Evolutionary conservation across 2,329 filamentous ascomycete species (phyloP), one percentile per base, ranked within the genome.

Genomic region (Nemania diffusa): DNA sequence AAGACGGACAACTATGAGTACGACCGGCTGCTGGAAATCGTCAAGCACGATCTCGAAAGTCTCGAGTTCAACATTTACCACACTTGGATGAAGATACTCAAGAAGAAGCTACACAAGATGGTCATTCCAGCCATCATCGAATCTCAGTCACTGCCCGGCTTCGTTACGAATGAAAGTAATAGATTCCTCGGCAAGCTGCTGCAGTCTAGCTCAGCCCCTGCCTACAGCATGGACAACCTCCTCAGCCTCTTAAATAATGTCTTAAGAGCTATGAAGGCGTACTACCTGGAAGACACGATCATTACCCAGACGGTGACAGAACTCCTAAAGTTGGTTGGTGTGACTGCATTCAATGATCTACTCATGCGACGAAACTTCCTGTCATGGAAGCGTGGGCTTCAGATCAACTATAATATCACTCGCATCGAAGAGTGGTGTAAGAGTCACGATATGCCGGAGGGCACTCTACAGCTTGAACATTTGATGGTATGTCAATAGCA

Each of bases 381-480:
- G 65, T 97, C 94, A 0, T 99, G 96, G 96, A 99, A 99, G 86
- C 93, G 96, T 80, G 96, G 96, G 74, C 88, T 99, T 62, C 96
- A 99, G 81, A 99, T 99, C 84, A 99, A 99, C 84, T 99, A 99
- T 86, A 99, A 99, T 83, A 99, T 99, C 80, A 99, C 96, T 26
- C 90, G 96, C 65, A 99, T 99, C 71, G 96, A 99, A 81, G 96
- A 99, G 82, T 99, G 96, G 96, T 99, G 96, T 84, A 99, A 99
- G 89, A 97, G 94, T 77, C 97, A 99, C 79, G 96, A 98, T 75
- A 98, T 99, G 95, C 96, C 96, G 0, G 95, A 99, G 81, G 96
- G 96, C 62, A 99, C 95, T 32, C 87, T 99, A 60, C 95, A 98
- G 83, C 87, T 99, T 64, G 96, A 99, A 84, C 96, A 99, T 84